These are phyloP conservation scores for Starmerella sp. DNA, from an alignment of 805 yeast species.

Conservation along the genomic window DNA sequence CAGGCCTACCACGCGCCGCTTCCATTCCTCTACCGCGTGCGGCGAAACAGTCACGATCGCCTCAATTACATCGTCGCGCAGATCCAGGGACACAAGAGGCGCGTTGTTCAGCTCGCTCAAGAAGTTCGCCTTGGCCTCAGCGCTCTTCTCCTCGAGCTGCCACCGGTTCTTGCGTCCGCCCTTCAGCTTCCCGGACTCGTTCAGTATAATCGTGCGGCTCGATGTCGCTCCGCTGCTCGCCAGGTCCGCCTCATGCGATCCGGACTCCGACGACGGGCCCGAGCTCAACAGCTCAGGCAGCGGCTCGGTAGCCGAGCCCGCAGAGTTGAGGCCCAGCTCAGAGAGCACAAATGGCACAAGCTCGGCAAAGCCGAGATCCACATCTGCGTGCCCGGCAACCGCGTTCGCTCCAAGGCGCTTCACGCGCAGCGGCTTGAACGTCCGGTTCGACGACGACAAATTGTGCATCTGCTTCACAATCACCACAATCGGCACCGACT, in stretches of 20 bases:
- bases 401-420: constrained; percentile 45
- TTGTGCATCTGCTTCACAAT: constrained; percentile 58
- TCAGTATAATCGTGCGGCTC: constrained; percentile 41
- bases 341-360: constrained; percentile 37
- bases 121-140: constrained; percentile 44
- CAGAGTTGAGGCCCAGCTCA: constrained; percentile 20
- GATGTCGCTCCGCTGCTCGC: neutral
- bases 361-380: constrained; percentile 64
- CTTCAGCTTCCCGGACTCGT: constrained; percentile 65
- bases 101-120: constrained; percentile 48
- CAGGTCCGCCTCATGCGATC: neutral
- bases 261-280: neutral
- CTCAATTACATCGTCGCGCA: constrained; percentile 72
- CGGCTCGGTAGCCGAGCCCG: neutral
- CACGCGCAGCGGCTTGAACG: constrained; percentile 65
- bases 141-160: constrained; percentile 69
- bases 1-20: constrained; percentile 70
- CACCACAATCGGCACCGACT: constrained; percentile 68
- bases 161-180: constrained; percentile 64
- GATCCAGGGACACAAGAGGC: constrained; percentile 68
- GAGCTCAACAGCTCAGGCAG: neutral
- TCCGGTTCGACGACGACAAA: constrained; percentile 32
- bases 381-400: constrained; percentile 35
- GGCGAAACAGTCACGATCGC: constrained; percentile 41
- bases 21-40: constrained; percentile 37